Conservation (phyloP, 2,329 filamentous ascomycete species). For the Simplicillium aogashimaense region DNA sequence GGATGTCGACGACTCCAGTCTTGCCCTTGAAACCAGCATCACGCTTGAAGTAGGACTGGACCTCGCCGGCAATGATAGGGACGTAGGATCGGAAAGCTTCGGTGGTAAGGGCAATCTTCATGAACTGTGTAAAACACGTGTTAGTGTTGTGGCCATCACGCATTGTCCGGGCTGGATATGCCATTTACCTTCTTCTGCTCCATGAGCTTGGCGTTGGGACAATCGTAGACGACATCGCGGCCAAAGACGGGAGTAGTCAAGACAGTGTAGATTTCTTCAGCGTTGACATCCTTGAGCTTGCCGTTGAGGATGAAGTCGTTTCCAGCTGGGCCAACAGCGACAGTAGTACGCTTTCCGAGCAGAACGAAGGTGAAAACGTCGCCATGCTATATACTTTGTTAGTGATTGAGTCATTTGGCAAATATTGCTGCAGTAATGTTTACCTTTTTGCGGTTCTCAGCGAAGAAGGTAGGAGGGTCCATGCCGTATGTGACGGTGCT, state of each 20-base stretch:
- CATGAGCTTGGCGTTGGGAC: conserved; percentile 76
- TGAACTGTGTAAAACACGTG: conserved; percentile 41
- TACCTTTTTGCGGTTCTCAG: conserved; percentile 65
- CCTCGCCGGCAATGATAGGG: conserved; percentile 66
- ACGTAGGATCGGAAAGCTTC: conserved; percentile 69
- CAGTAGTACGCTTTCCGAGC: conserved; percentile 39
- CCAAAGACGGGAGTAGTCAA: conserved; percentile 56
- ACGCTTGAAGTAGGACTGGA: conserved; percentile 61
- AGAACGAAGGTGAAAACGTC: conserved; percentile 45
- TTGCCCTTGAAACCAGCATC: conserved; percentile 56
- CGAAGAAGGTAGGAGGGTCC: conserved; percentile 84
- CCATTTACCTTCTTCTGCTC: conserved; percentile 82
- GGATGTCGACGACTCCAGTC: conserved; percentile 61
- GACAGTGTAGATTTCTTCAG: conserved; percentile 43
- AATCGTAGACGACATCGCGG: conserved; percentile 73
- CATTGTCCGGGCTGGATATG: too few species aligned
- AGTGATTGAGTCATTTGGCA: background rate
- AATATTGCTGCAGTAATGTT: conserved; percentile 10
- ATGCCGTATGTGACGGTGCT: conserved; percentile 93
- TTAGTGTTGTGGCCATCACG: conserved; percentile 8
- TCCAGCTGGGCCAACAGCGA: conserved; percentile 37
- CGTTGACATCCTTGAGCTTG: conserved; percentile 39
- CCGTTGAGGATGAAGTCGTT: conserved; percentile 49
- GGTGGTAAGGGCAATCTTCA: conserved; percentile 71
- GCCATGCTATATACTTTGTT: conserved; percentile 31